A percentile compares a stretch with the other conserved stretches of the same genome.
Evolutionary conservation across 129 eudicot species (phyloP).

Genomic region (Centaurea solstitialis): DNA sequence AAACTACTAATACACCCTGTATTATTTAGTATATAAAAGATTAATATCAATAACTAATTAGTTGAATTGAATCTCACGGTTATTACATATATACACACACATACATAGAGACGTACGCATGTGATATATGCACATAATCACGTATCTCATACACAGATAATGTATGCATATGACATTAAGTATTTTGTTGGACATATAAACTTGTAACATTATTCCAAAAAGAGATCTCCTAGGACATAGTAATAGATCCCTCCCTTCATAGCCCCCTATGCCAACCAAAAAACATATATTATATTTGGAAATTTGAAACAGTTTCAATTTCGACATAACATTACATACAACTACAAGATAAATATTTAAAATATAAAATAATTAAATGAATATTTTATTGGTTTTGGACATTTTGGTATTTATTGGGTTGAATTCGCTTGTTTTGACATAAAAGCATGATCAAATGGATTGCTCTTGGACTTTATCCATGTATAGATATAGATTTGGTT

Average conservation of each 20-base stretch:
- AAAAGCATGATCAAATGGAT: slow-evolving; percentile 4
- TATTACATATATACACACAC: too few species aligned
- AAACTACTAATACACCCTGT: too few species aligned
- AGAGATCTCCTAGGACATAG: not conserved
- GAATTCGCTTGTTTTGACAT: not conserved
- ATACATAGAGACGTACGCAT: not conserved
- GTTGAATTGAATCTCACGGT: too few species aligned
- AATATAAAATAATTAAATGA: too few species aligned
- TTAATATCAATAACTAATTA: too few species aligned
- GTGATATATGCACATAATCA: not conserved
- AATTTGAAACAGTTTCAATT: not conserved
- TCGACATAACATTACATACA: not conserved
- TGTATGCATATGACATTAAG: not conserved
- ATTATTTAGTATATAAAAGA: too few species aligned
- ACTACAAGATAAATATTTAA: not conserved
- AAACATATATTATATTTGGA: not conserved
- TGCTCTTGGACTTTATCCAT: not conserved
- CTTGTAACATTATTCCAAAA: not conserved
- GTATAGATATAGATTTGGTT: not conserved
- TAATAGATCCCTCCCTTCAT: not conserved
- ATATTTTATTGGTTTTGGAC: not conserved
- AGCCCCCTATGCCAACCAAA: not conserved
- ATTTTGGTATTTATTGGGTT: not conserved
- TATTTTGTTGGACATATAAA: not conserved
- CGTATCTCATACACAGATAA: not conserved